Percentiles rank a stretch among this genome's conserved stretches.
phyloP scores from a whole-genome alignment of 768 basidiomycete species.

The Boletus speciosus region DNA sequence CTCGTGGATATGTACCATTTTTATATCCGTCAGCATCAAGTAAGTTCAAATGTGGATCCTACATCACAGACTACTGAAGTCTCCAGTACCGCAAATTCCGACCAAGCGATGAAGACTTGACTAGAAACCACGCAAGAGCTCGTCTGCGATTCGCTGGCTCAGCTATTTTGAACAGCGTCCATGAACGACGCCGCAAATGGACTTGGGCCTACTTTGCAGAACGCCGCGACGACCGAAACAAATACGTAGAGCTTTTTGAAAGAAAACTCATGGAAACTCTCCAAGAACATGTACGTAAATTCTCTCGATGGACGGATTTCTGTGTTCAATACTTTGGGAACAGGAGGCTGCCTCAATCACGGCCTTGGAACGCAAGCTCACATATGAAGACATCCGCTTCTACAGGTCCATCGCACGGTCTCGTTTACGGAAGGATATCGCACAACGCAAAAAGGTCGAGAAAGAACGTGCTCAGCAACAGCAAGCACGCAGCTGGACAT shows the following conservation, averaged over 20 bases:
- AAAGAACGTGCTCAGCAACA: conserved; percentile 62
- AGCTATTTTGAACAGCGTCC: conserved; percentile 80
- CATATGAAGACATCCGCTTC: conserved; percentile 94
- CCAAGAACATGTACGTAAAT: conserved; percentile 47
- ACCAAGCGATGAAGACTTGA: conserved; percentile 59
- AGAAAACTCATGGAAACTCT: conserved; percentile 59
- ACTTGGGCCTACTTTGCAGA: conserved; percentile 89
- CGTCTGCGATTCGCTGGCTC: conserved; percentile 73
- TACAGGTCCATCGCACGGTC: conserved; percentile 95
- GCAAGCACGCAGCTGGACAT: conserved; percentile 55
- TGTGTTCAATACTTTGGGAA: neutral
- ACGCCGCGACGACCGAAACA: conserved; percentile 81
- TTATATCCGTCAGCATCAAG: conserved; percentile 81
- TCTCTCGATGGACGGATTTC: neutral
- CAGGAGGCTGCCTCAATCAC: conserved; percentile 57
- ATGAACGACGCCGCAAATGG: conserved; percentile 81
- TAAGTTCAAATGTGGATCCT: conserved; percentile 29
- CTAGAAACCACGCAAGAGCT: conserved; percentile 58
- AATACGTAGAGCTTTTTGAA: conserved; percentile 83
- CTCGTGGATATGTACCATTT: conserved; percentile 96
- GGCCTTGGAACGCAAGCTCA: conserved; percentile 73
- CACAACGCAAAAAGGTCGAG: conserved; percentile 58
- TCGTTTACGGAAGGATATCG: conserved; percentile 80
- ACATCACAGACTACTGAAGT: conserved; percentile 7
- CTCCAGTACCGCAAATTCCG: conserved; percentile 74